Conservation (phyloP, 2,329 filamentous ascomycete species). For the Xylariales sp. region DNA sequence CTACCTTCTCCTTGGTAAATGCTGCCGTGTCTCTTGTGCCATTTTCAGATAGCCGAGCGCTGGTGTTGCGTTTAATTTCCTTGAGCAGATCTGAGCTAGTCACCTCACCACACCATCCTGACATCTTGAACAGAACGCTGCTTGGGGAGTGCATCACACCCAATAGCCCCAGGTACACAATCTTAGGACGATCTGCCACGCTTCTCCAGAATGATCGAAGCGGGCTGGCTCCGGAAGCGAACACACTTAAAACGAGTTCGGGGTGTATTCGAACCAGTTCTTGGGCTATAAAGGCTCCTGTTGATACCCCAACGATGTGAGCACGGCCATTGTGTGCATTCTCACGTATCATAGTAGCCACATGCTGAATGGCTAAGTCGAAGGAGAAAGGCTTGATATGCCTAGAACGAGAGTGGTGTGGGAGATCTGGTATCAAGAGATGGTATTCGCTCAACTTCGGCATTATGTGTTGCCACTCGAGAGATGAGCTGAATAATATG, state of each 20-base stretch:
- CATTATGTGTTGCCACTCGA: conserved; percentile 29
- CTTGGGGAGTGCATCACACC: conserved; percentile 21
- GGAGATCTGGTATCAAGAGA: conserved; percentile 33
- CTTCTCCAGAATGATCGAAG: conserved; percentile 1
- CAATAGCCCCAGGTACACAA: conserved; percentile 20
- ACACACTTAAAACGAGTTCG: conserved; percentile 27
- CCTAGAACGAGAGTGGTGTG: conserved; percentile 31
- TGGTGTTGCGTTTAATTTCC: conserved; percentile 28
- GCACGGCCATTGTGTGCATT: conserved; percentile 30
- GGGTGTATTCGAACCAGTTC: conserved; percentile 28
- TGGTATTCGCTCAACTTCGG: conserved; percentile 31
- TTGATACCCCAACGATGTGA: conserved; percentile 35
- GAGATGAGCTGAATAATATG: conserved; percentile 24
- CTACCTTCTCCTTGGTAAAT: conserved; percentile 19
- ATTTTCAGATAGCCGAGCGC: conserved; percentile 16
- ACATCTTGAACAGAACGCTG: conserved; percentile 19
- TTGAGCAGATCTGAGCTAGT: conserved; percentile 23
- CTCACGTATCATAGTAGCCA: conserved; percentile 29
- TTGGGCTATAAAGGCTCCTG: conserved; percentile 31
- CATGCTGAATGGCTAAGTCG: conserved; percentile 21
- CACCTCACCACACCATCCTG: conserved; percentile 21
- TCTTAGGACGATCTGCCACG: conserved; percentile 11
- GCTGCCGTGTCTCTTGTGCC: conserved; percentile 14
- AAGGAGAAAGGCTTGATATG: conserved; percentile 26
- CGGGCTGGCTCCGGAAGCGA: conserved; percentile 10